Conservation (phyloP, 2,329 filamentous ascomycete species). For the Seiridium unicorne region DNA sequence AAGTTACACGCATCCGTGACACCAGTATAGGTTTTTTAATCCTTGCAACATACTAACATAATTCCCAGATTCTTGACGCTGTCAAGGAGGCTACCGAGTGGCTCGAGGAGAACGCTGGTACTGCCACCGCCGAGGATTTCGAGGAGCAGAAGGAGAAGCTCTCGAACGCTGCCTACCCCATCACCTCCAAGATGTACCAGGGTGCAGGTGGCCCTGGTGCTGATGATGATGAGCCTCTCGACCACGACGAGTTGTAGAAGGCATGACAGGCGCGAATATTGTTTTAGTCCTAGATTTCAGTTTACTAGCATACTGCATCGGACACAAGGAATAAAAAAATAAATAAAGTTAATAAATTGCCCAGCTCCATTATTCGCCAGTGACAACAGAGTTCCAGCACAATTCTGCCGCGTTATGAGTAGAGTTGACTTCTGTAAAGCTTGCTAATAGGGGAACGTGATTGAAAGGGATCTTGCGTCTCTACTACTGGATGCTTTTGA, state of each 20-base stretch:
- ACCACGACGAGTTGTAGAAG: constrained; percentile 76
- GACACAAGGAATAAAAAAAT: constrained; percentile 17
- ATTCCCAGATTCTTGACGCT: constrained; percentile 73
- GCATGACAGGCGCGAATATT: constrained; percentile 5
- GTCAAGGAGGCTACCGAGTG: constrained; percentile 97
- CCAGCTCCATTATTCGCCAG: no score
- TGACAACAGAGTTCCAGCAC: no score
- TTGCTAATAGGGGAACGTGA: no score
- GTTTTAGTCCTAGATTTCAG: constrained; percentile 23
- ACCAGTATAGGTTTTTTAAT: no score
- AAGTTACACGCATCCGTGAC: constrained; percentile 35
- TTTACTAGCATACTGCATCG: constrained; percentile 26
- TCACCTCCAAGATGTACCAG: constrained; percentile 95
- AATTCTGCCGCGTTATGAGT: no score
- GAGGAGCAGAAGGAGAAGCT: constrained; percentile 99
- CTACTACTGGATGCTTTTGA: no score
- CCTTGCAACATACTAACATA: constrained; percentile 30
- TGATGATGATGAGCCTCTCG: constrained; percentile 68
- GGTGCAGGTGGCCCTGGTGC: constrained; percentile 61
- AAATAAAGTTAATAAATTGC: constrained; percentile 25
- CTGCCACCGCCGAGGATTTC: constrained; percentile 88
- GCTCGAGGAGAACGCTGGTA: constrained; percentile 91
- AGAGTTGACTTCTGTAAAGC: no score
- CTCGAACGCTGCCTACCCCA: constrained; percentile 93
- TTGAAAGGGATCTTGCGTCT: no score